Percentiles rank a stretch among this genome's conserved stretches.
phyloP scores from a whole-genome alignment of 306 rosid genomes.

The Notholithocarpus densiflorus region DNA sequence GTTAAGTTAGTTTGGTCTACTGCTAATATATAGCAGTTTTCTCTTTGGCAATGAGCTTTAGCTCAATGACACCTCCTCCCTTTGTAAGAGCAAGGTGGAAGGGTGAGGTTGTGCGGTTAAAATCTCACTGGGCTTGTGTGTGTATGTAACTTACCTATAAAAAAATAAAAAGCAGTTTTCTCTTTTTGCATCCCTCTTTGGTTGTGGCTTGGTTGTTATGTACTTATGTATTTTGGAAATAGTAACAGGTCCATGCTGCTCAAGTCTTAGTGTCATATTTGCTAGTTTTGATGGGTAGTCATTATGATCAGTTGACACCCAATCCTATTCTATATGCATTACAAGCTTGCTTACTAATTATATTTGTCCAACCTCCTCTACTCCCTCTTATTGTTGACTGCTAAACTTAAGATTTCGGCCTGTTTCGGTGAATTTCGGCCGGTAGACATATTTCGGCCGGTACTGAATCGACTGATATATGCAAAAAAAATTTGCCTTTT shows the following conservation, averaged over 20 bases:
- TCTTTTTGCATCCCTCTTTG: not conserved
- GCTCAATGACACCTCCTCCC: too few species aligned
- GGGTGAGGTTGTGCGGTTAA: too few species aligned
- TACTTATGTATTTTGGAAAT: not conserved
- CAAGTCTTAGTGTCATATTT: not conserved
- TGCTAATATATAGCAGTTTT: not conserved
- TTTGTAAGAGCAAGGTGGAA: too few species aligned
- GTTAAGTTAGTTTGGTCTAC: not conserved
- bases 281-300: not conserved
- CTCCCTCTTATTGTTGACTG: conserved; percentile 14
- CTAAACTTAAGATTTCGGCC: conserved; percentile 5
- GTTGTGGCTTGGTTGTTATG: not conserved
- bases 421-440: too few species aligned
- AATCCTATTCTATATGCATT: not conserved
- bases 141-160: too few species aligned
- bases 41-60: too few species aligned
- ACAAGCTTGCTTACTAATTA: not conserved
- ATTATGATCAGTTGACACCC: not conserved
- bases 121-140: too few species aligned
- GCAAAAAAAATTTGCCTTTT: too few species aligned
- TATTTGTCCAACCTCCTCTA: not conserved
- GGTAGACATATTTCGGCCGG: too few species aligned
- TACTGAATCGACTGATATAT: too few species aligned
- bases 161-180: not conserved
- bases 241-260: not conserved